Base-by-base conservation (phyloP, 1,284 basidiomycete species). In the Baeospora myosura region DNA sequence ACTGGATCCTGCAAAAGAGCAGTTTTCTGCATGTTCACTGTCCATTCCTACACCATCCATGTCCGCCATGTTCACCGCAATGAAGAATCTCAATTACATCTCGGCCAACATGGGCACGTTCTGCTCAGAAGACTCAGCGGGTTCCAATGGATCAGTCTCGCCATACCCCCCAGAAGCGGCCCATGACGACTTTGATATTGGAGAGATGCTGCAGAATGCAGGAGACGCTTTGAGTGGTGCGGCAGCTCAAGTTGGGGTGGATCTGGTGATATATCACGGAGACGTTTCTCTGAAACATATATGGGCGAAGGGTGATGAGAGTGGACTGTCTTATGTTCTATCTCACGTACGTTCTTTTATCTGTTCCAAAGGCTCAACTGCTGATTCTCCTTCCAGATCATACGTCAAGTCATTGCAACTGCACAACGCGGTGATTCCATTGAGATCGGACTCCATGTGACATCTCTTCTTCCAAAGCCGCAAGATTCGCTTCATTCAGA, bases 31-130 rank as follows among this genome's bases (percentile, higher is more conserved):
- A 21, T 93, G 88, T 59, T 76, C 89, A 0, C 63, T 94, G 12
- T 82, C 88, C 25, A 74, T 94, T 36, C 91, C 91, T 2, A 87
- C 86, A 0, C 78, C 90, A 1, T 88, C 83, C 46, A 72, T 95
- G 58, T 84, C 87, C n/a, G 87, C 88, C 17, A 73, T 95, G 57
- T 76, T 94, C 56, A 88, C 88, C 3, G 77, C 83, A 22, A 88
- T 94, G 86, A 88, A 89, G 63, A 87, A 85, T 49, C 74, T 95
- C 48, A 94, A 93, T 59, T 94, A 88, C 56, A 76, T 94, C 52
- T 87, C 87, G 1, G 86, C 87, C 10, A 87, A 93, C 58, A 79
- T 87, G 74, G 52, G 64, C 10, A 58, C 69, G 7, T 67, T 81
- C 49, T 69, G 64, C 43, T 8, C 26, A 8, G 33, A 20, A 20